Percentiles rank a stretch among this genome's conserved stretches.
These are phyloP conservation scores for Triadica sebifera DNA, from an alignment of 345 rosid species.

Conservation along the genomic window DNA sequence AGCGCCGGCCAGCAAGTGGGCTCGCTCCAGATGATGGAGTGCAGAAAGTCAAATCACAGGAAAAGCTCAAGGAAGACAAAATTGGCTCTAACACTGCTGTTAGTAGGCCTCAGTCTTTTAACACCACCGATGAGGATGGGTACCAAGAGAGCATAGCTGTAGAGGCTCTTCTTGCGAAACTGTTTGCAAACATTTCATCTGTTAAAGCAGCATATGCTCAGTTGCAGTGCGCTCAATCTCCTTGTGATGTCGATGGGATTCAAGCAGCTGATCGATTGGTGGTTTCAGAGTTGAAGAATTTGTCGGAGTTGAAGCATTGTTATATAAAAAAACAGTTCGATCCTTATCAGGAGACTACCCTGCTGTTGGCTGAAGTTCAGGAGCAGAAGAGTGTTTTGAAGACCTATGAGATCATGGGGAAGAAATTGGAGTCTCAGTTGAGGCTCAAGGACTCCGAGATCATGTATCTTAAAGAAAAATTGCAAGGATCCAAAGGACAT, in stretches of 20 bases:
- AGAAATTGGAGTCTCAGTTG: constrained; percentile 68
- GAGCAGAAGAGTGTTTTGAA: constrained; percentile 63
- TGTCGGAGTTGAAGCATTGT: constrained; percentile 81
- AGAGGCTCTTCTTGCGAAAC: constrained; percentile 71
- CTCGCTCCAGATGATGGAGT: constrained; percentile 56
- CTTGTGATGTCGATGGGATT: constrained; percentile 72
- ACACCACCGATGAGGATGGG: constrained; percentile 41
- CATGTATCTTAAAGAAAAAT: constrained; percentile 57
- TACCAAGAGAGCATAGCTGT: constrained; percentile 35
- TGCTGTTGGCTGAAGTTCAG: constrained; percentile 64
- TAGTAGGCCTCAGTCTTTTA: constrained; percentile 43
- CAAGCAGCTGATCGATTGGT: constrained; percentile 63
- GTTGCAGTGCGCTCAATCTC: constrained; percentile 76
- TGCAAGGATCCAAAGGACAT: constrained; percentile 42
- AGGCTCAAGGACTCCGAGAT: constrained; percentile 78
- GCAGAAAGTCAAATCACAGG: constrained; percentile 43
- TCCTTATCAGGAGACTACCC: constrained; percentile 47
- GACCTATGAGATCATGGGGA: constrained; percentile 62
- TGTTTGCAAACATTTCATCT: constrained; percentile 73
- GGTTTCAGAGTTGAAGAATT: constrained; percentile 55
- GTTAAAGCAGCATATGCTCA: constrained; percentile 76
- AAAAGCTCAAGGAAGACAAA: constrained; percentile 36
- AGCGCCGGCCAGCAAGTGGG: constrained; percentile 50
- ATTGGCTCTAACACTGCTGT: constrained; percentile 22
- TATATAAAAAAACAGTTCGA: constrained; percentile 70